phyloP scores from a whole-genome alignment of 768 basidiomycete species.

The Lentinula lateritia region DNA sequence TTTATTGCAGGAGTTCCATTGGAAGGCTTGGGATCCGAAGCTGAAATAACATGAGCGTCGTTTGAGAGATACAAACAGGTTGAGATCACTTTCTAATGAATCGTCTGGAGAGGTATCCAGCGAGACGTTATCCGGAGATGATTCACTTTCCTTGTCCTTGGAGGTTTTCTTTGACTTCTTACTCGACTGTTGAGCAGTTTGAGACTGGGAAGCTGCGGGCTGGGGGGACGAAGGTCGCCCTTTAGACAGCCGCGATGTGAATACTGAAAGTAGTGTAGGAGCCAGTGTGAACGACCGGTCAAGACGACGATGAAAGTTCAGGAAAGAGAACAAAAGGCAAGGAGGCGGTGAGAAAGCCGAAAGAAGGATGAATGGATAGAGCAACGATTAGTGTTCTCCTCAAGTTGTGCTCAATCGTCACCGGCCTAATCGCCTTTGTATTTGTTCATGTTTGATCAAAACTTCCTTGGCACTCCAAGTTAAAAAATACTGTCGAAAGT shows the following conservation, averaged over 20 bases:
- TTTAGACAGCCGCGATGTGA: slow-evolving; percentile 67
- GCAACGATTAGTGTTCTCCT: background rate
- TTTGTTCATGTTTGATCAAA: slow-evolving; percentile 28
- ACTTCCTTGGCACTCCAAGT: background rate
- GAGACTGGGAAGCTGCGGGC: slow-evolving; percentile 45
- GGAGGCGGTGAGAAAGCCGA: background rate
- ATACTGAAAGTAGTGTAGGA: slow-evolving; percentile 73
- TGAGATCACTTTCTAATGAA: slow-evolving; percentile 29
- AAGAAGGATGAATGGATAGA: background rate
- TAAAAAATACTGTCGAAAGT: background rate
- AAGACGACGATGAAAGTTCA: background rate
- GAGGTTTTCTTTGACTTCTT: slow-evolving; percentile 70
- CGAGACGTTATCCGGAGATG: slow-evolving; percentile 26
- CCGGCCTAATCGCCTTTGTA: slow-evolving; percentile 15
- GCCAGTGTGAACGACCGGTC: slow-evolving; percentile 54
- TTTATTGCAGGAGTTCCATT: slow-evolving; percentile 42
- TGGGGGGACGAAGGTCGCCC: slow-evolving; percentile 70
- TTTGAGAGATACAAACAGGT: slow-evolving; percentile 35
- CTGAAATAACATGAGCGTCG: slow-evolving; percentile 27
- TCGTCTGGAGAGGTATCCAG: slow-evolving; percentile 39
- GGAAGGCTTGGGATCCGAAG: slow-evolving; percentile 33
- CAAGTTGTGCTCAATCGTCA: slow-evolving; percentile 5
- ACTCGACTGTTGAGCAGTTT: slow-evolving; percentile 82
- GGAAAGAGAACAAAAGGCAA: slow-evolving; percentile 10
- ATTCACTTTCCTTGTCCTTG: slow-evolving; percentile 66